Conservation (phyloP, 2,329 filamentous ascomycete species). For the Grosmannia penicillata region DNA sequence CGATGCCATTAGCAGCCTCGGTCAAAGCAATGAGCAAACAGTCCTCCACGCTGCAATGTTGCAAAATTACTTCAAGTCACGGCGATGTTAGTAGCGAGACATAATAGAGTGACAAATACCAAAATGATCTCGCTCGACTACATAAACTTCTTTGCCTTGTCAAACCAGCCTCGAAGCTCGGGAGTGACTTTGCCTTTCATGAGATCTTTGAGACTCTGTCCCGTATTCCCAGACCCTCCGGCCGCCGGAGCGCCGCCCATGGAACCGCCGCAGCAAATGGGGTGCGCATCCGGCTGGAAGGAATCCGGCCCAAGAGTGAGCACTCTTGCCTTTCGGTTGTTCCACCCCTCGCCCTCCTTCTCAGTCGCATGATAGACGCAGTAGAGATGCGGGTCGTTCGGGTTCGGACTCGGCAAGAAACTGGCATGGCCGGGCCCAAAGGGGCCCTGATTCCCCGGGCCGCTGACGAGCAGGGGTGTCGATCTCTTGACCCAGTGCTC, state of each 20-base stretch:
- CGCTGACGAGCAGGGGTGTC: slow-evolving; percentile 2
- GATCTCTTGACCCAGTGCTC: slow-evolving; percentile 6
- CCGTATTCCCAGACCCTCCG: background rate
- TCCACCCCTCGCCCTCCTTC: slow-evolving; percentile 10
- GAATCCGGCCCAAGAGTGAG: slow-evolving; percentile 6
- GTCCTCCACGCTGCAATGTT: no score
- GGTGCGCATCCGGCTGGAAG: slow-evolving; percentile 6
- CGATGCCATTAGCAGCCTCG: no score
- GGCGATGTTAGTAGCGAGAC: no score
- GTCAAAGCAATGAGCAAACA: no score
- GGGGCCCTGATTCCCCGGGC: slow-evolving; percentile 1
- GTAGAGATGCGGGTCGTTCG: slow-evolving; percentile 8
- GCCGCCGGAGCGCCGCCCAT: no score
- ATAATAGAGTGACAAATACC: no score
- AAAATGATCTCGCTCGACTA: no score
- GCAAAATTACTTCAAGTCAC: no score
- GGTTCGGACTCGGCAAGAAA: slow-evolving; percentile 7
- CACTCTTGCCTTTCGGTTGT: slow-evolving; percentile 10
- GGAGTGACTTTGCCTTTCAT: background rate
- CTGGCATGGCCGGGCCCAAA: slow-evolving; percentile 11
- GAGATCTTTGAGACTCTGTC: background rate
- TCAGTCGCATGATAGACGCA: slow-evolving; percentile 10
- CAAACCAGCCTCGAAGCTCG: background rate
- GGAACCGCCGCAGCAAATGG: slow-evolving; percentile 11
- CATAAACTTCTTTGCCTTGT: background rate